These are phyloP conservation scores for Cymodocea nodosa DNA, from an alignment of 116 monocot species.

Conservation along the genomic window DNA sequence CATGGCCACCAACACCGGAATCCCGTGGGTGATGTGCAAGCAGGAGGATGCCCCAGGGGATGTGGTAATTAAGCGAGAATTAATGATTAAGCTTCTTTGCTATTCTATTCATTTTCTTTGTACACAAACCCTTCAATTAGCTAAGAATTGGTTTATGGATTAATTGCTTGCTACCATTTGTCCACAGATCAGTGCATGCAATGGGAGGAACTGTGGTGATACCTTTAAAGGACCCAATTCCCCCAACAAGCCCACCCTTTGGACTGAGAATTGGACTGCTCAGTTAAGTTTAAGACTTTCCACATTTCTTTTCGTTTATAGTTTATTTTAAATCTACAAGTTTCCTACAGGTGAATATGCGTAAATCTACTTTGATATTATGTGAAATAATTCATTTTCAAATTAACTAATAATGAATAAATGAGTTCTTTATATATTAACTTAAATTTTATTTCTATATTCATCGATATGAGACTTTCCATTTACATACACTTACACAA, in stretches of 20 bases:
- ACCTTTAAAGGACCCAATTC: constrained; percentile 41
- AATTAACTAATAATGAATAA: too few relatives aligned
- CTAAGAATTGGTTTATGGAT: too few relatives aligned
- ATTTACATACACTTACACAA: not conserved
- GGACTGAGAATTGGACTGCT: constrained; percentile 99
- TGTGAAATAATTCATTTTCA: too few relatives aligned
- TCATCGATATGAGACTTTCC: too few relatives aligned
- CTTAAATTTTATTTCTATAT: too few relatives aligned
- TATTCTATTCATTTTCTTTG: too few relatives aligned
- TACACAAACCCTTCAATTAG: too few relatives aligned
- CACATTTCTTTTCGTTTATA: not conserved
- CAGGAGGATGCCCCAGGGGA: constrained; percentile 85
- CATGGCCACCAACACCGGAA: constrained; percentile 57
- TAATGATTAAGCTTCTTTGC: too few relatives aligned
- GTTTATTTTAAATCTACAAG: not conserved
- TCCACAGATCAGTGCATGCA: constrained; percentile 72
- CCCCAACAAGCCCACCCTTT: constrained; percentile 48
- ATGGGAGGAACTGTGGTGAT: constrained; percentile 97
- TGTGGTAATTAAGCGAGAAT: constrained; percentile 36
- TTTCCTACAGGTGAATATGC: too few relatives aligned
- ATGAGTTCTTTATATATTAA: too few relatives aligned
- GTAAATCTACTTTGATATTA: too few relatives aligned
- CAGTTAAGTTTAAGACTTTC: constrained; percentile 32
- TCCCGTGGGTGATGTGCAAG: constrained; percentile 98
- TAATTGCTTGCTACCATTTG: too few relatives aligned